These are phyloP conservation scores for Thuja plicata DNA, from an alignment of 83 land plant species.

Conservation along the genomic window DNA sequence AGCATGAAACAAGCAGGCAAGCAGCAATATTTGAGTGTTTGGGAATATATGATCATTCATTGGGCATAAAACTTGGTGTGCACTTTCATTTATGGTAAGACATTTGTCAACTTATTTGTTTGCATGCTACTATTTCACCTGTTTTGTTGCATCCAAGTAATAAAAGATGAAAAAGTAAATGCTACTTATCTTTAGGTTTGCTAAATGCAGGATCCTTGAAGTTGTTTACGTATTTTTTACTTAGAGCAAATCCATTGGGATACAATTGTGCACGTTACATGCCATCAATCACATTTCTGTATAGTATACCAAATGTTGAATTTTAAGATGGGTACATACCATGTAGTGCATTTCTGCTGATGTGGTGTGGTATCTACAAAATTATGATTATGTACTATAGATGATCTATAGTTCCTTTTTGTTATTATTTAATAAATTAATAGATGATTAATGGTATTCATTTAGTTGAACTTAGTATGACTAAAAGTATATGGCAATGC, in stretches of 20 bases:
- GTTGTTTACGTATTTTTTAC: background rate
- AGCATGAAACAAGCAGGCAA: slow-evolving; percentile 40
- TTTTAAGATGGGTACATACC: background rate
- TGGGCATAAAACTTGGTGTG: slow-evolving; percentile 79
- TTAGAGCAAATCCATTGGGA: background rate
- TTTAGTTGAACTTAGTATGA: no score
- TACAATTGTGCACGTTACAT: background rate
- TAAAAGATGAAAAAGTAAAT: background rate
- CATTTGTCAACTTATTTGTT: background rate
- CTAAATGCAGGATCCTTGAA: background rate
- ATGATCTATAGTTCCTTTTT: background rate
- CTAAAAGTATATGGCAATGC: no score
- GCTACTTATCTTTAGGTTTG: background rate
- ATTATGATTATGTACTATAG: background rate
- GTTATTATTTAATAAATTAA: no score
- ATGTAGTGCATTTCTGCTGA: background rate
- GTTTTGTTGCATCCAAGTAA: background rate
- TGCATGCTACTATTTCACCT: background rate
- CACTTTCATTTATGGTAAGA: slow-evolving; percentile 79
- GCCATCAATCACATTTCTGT: background rate
- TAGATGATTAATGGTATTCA: background rate
- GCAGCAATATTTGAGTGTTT: slow-evolving; percentile 59
- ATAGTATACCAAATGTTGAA: background rate
- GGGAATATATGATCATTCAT: slow-evolving; percentile 80
- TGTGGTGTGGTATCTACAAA: background rate